A percentile compares a stretch with the other conserved stretches of the same genome.
Conservation (phyloP, 2,329 filamentous ascomycete species). For the Apiospora hydei region DNA sequence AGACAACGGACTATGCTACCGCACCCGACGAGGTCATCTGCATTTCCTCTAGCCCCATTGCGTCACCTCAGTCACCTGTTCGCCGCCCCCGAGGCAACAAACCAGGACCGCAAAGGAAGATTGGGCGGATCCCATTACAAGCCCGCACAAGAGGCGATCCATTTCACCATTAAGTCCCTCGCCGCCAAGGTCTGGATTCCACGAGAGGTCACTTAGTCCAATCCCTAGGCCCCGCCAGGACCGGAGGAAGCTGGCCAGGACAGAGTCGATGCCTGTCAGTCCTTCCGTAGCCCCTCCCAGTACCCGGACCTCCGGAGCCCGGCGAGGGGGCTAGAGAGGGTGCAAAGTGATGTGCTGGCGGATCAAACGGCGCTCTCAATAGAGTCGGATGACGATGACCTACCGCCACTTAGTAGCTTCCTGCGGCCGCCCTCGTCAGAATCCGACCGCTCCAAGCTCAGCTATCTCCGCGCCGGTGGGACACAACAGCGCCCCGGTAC, state of each 20-base stretch:
- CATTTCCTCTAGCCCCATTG: constrained; percentile 53
- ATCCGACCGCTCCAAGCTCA: background rate
- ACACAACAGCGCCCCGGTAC: background rate
- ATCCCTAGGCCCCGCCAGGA: background rate
- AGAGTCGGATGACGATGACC: constrained; percentile 31
- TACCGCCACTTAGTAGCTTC: constrained; percentile 37
- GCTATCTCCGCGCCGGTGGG: background rate
- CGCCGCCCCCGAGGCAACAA: constrained; percentile 31
- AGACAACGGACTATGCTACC: constrained; percentile 27
- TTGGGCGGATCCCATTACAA: background rate
- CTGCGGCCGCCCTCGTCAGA: constrained; percentile 24
- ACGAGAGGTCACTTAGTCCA: background rate
- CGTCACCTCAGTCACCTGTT: constrained; percentile 41
- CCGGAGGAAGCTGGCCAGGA: constrained; percentile 38
- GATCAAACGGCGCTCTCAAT: background rate
- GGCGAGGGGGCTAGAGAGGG: constrained; percentile 29
- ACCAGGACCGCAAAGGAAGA: background rate
- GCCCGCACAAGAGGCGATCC: constrained; percentile 23
- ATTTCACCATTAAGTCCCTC: background rate
- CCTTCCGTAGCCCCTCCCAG: background rate
- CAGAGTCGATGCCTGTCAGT: constrained; percentile 37
- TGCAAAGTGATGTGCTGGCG: constrained; percentile 33
- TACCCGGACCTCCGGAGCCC: background rate
- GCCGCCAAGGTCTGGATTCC: background rate
- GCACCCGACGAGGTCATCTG: constrained; percentile 48